Evolutionary conservation across 2,329 filamentous ascomycete species (phyloP).

Genomic region (Bimuria novae-zelandiae): DNA sequence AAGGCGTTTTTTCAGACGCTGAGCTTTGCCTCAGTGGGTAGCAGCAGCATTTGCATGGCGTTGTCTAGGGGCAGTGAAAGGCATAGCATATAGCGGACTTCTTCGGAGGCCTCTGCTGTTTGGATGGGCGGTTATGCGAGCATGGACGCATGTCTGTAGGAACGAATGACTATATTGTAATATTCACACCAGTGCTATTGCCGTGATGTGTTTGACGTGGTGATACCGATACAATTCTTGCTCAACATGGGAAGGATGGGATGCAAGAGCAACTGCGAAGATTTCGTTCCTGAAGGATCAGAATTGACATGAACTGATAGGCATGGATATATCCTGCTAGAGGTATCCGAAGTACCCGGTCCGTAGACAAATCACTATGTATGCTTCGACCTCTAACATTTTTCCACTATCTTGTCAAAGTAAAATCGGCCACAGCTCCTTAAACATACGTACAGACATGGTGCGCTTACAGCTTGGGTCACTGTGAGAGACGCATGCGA

Average conservation of each 20-base stretch:
- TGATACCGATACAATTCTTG: too few relatives aligned
- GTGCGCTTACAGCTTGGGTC: neutral
- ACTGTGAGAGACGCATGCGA: neutral
- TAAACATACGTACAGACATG: neutral
- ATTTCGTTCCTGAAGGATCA: too few relatives aligned
- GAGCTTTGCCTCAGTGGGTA: neutral
- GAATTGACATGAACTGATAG: too few relatives aligned
- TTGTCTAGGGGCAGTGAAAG: neutral
- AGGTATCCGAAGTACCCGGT: too few relatives aligned
- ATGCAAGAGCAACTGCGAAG: too few relatives aligned
- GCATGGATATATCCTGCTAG: too few relatives aligned
- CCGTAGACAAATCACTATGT: too few relatives aligned
- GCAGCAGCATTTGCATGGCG: conserved; percentile 5
- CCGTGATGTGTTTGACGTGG: neutral
- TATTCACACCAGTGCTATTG: too few relatives aligned
- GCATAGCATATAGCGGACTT: neutral
- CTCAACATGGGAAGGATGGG: too few relatives aligned
- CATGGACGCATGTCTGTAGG: neutral
- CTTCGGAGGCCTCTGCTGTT: neutral
- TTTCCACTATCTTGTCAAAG: too few relatives aligned
- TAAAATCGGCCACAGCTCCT: too few relatives aligned
- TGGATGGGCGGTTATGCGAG: neutral
- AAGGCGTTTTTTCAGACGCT: neutral
- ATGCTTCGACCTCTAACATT: too few relatives aligned
- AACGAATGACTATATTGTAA: neutral